Conservation (phyloP, 371 early-diverging fungal species). For the Rhizopus stolonifer region DNA sequence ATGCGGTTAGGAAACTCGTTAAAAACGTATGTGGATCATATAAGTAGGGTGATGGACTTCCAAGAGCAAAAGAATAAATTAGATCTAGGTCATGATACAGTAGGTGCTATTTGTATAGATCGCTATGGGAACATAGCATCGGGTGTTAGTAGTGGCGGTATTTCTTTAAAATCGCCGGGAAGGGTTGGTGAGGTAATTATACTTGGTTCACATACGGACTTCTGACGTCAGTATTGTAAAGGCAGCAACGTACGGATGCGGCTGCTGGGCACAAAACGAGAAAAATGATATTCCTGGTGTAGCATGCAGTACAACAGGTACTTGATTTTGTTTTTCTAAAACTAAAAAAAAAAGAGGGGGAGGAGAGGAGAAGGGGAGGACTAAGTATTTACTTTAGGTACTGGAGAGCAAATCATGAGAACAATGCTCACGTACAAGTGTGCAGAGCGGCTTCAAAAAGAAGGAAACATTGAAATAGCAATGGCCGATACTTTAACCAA, state of each 20-base stretch:
- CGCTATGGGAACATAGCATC: constrained; percentile 62
- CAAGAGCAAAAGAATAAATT: neutral
- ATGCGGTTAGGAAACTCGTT: constrained; percentile 2
- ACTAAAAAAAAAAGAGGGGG: no score
- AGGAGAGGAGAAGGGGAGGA: no score
- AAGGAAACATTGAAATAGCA: constrained; percentile 35
- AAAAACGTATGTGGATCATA: constrained; percentile 19
- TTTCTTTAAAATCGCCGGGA: constrained; percentile 80
- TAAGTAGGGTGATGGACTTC: neutral
- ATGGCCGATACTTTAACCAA: constrained; percentile 23
- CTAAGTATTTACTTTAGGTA: constrained; percentile 46
- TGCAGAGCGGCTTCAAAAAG: constrained; percentile 29
- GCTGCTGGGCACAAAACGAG: constrained; percentile 69
- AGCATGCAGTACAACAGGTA: constrained; percentile 71
- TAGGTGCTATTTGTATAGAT: constrained; percentile 85
- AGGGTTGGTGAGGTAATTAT: constrained; percentile 77
- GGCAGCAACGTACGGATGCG: constrained; percentile 75
- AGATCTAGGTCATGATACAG: constrained; percentile 71
- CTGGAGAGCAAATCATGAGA: constrained; percentile 83
- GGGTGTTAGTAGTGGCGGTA: constrained; percentile 88
- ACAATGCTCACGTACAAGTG: constrained; percentile 63
- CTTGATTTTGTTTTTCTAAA: neutral
- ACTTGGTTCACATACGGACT: no score
- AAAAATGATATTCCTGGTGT: constrained; percentile 28
- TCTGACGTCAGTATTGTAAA: no score